Conservation (phyloP, 495 filamentous ascomycete genomes). For the Neurospora africana region DNA sequence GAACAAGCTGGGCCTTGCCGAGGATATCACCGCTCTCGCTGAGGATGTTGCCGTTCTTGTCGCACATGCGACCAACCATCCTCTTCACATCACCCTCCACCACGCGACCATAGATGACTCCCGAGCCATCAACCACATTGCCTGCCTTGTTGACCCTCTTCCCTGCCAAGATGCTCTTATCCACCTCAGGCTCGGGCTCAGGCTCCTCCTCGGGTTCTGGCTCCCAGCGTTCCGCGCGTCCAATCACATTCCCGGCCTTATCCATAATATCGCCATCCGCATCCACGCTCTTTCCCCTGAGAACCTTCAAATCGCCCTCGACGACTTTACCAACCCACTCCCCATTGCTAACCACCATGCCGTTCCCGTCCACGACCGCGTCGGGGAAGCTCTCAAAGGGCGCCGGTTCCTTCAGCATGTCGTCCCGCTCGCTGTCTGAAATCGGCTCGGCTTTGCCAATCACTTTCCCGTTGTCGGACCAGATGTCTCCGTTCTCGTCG, state of each 20-base stretch:
- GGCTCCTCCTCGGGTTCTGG: conserved; percentile 46
- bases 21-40: conserved; percentile 71
- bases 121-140: conserved; percentile 66
- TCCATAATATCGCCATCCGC: conserved; percentile 79
- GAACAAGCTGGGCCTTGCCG: conserved; percentile 67
- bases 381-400: conserved; percentile 69
- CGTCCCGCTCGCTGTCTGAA: conserved; percentile 59
- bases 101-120: conserved; percentile 66
- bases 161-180: conserved; percentile 63
- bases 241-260: conserved; percentile 67
- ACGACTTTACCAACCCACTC: conserved; percentile 61
- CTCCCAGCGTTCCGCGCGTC: conserved; percentile 70
- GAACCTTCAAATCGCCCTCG: conserved; percentile 65
- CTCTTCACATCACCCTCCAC: conserved; percentile 59
- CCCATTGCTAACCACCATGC: conserved; percentile 60
- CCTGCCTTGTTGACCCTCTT: conserved; percentile 80
- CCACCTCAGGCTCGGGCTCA: conserved; percentile 39
- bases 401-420: conserved; percentile 46
- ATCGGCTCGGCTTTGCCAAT: conserved; percentile 68
- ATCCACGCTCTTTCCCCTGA: conserved; percentile 68
- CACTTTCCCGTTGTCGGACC: conserved; percentile 59
- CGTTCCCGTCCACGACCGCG: conserved; percentile 56
- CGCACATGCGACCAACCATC: conserved; percentile 70
- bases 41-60: conserved; percentile 72
- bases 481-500: conserved; percentile 65